These are phyloP conservation scores for Pseudocercospora crystallina DNA, from an alignment of 2,329 filamentous ascomycete species.

Conservation along the genomic window DNA sequence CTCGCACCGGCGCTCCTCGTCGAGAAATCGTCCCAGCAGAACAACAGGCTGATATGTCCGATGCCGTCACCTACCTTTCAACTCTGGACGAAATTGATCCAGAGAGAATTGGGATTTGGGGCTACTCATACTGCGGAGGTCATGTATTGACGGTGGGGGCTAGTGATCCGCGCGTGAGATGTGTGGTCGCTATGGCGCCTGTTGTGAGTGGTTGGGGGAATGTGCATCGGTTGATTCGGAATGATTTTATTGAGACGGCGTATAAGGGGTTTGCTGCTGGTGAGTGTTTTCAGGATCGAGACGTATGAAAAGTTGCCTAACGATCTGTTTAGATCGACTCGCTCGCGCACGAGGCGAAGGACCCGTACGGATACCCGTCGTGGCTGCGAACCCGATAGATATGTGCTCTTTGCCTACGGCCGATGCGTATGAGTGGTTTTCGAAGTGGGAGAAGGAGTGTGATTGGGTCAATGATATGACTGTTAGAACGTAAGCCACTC, in stretches of 20 bases:
- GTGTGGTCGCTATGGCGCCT: neutral
- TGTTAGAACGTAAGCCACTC: neutral
- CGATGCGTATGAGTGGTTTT: conserved; percentile 1
- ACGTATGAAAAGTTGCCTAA: too few species aligned
- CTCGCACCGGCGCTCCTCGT: neutral
- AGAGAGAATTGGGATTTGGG: neutral
- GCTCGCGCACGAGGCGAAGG: too few species aligned
- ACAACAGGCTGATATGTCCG: neutral
- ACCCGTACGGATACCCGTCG: too few species aligned
- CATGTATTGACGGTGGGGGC: neutral
- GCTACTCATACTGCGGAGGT: neutral
- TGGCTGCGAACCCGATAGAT: neutral
- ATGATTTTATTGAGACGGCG: neutral
- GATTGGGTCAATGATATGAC: conserved; percentile 2
- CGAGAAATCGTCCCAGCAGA: neutral
- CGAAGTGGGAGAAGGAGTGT: neutral
- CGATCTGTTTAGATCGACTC: too few species aligned
- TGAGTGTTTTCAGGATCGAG: too few species aligned
- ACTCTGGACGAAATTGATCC: neutral
- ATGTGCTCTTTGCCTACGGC: neutral
- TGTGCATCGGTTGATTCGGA: neutral
- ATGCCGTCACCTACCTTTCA: neutral
- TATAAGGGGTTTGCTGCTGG: neutral
- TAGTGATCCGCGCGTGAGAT: neutral
- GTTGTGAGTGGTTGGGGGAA: conserved; percentile 3